Conservation (phyloP, 2,329 filamentous ascomycete species). For the Cercospora beticola region DNA sequence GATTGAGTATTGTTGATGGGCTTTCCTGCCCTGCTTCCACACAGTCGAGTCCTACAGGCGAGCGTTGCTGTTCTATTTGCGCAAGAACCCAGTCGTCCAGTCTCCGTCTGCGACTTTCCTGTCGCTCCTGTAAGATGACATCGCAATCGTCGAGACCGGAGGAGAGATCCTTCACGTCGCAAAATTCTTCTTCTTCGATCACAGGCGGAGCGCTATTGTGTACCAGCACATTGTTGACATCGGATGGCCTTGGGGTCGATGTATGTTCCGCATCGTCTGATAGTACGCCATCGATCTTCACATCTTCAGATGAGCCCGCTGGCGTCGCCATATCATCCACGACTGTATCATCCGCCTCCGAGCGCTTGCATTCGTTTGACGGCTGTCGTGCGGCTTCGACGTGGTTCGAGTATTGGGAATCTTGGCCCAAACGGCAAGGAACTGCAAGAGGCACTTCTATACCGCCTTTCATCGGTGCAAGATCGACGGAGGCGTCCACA, state of each 20-base stretch:
- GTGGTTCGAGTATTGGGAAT: no score
- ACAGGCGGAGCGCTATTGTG: neutral
- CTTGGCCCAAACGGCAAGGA: no score
- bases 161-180: neutral
- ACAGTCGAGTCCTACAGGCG: neutral
- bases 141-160: neutral
- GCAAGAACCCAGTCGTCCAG: neutral
- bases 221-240: neutral
- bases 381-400: no score
- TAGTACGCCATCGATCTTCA: neutral
- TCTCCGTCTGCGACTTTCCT: neutral
- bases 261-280: neutral
- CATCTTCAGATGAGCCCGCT: neutral
- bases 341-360: no score
- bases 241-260: neutral
- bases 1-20: neutral
- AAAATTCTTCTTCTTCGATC: neutral
- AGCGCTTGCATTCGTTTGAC: no score
- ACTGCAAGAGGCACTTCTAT: no score
- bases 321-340: no score
- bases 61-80: neutral
- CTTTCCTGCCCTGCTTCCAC: neutral
- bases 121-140: neutral
- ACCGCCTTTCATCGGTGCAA: no score
- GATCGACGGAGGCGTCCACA: no score